Percentiles rank a stretch among this genome's conserved stretches.
These are phyloP conservation scores for Pichia kluyveri DNA, from an alignment of 805 yeast genomes.

Conservation along the genomic window DNA sequence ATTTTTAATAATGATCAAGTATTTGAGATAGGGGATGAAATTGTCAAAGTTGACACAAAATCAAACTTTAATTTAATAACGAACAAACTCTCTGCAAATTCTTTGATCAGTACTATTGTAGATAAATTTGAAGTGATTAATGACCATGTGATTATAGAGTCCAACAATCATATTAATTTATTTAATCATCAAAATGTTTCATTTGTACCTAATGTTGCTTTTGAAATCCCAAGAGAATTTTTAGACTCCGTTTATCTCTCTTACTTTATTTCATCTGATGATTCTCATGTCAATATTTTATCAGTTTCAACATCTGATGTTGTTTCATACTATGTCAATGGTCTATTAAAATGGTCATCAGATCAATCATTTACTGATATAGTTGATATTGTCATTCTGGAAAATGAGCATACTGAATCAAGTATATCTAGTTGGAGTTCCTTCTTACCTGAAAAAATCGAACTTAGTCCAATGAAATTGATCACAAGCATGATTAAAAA, in stretches of 20 bases:
- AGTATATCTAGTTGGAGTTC: background rate
- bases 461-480: background rate
- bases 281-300: slow-evolving; percentile 8
- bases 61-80: background rate
- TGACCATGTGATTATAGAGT: background rate
- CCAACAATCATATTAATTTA: slow-evolving; percentile 9
- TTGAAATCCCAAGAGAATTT: slow-evolving; percentile 12
- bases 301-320: slow-evolving; percentile 10
- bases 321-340: slow-evolving; percentile 15
- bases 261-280: slow-evolving; percentile 5
- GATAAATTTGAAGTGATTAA: background rate
- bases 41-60: background rate
- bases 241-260: slow-evolving; percentile 12
- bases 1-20: background rate
- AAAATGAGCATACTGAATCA: background rate
- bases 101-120: background rate
- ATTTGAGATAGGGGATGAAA: background rate
- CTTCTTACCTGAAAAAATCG: background rate
- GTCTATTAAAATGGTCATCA: slow-evolving; percentile 29
- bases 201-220: background rate
- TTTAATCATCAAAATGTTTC: slow-evolving; percentile 14
- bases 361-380: slow-evolving; percentile 36
- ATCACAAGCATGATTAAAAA: background rate
- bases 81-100: slow-evolving; percentile 4
- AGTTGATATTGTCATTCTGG: slow-evolving; percentile 23